A percentile compares a stretch with the other conserved stretches of the same genome.
Evolutionary conservation across 129 eudicot genomes (phyloP).

Genomic region (Pulicaria dysenterica): DNA sequence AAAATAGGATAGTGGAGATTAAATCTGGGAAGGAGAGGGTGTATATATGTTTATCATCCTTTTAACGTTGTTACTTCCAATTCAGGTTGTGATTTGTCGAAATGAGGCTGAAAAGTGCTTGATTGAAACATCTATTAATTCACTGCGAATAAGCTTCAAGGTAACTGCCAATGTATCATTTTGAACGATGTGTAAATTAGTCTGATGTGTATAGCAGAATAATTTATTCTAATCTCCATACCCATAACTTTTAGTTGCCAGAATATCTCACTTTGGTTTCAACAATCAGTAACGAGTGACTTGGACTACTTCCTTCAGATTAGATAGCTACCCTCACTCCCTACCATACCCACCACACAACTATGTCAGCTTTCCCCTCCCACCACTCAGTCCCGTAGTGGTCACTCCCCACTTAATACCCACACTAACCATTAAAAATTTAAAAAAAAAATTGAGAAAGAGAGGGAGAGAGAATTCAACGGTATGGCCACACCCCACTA

Average conservation of each 20-base stretch:
- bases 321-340: no score
- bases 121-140: constrained; percentile 95
- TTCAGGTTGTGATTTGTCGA: constrained; percentile 91
- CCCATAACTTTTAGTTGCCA: neutral
- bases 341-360: no score
- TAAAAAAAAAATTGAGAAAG: no score
- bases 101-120: constrained; percentile 98
- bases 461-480: no score
- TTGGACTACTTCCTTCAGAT: neutral
- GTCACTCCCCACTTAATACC: no score
- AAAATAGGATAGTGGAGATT: no score
- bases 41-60: neutral
- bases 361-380: no score
- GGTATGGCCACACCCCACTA: no score
- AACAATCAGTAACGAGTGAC: neutral
- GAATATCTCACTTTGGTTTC: neutral
- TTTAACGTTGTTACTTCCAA: constrained; percentile 5
- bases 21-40: no score
- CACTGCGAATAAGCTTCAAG: constrained; percentile 93
- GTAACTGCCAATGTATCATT: constrained; percentile 26
- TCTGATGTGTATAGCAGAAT: neutral
- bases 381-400: no score
- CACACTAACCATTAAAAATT: no score
- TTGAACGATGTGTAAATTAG: neutral
- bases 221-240: neutral